Evolutionary conservation across 495 filamentous ascomycete species (phyloP).

Genomic region (Apiosordaria backusii): DNA sequence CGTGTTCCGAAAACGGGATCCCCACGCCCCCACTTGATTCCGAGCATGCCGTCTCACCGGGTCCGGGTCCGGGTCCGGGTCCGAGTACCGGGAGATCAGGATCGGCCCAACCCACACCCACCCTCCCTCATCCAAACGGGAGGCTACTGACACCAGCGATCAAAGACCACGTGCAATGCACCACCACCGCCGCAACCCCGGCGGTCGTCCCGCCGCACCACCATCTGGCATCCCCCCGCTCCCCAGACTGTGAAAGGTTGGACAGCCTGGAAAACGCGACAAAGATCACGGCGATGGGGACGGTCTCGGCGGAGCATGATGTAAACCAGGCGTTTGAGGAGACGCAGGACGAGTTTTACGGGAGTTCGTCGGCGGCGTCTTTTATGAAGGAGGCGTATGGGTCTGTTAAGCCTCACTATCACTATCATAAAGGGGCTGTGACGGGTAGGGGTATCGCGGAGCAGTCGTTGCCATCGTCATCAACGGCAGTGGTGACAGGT

Average conservation of each 20-base stretch:
- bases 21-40: conserved; percentile 21
- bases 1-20: conserved; percentile 33
- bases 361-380: conserved; percentile 42
- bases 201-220: not conserved
- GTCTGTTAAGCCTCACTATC: conserved; percentile 24
- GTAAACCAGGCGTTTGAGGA: conserved; percentile 27
- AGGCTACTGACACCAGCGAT: not conserved
- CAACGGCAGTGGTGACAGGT: not conserved
- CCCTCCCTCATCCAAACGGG: too few species aligned
- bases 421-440: not conserved
- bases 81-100: not conserved
- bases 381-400: conserved; percentile 42
- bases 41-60: not conserved
- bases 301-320: conserved; percentile 27
- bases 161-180: not conserved
- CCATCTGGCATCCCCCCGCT: not conserved
- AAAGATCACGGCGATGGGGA: conserved; percentile 40
- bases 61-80: not conserved
- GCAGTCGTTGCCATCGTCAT: not conserved
- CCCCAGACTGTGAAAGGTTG: not conserved
- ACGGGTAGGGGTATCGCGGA: not conserved
- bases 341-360: conserved; percentile 37
- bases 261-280: conserved; percentile 24
- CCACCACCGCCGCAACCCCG: not conserved
- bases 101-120: not conserved